phyloP scores from a whole-genome alignment of 2,329 filamentous ascomycete genomes.

The Fusarium oxysporum region DNA sequence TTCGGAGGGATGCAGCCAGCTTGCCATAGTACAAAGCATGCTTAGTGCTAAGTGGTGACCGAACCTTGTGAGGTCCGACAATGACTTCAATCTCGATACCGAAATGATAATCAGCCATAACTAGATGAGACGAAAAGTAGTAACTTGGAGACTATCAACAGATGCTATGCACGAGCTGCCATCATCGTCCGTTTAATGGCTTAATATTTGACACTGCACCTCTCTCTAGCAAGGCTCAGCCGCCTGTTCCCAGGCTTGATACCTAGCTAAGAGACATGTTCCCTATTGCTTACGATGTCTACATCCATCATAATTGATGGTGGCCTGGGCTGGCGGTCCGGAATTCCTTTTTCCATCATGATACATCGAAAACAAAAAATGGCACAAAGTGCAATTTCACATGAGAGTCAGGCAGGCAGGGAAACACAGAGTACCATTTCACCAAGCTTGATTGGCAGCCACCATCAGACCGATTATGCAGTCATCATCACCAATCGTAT shows the following conservation, averaged over 20 bases:
- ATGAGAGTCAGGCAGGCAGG: not conserved
- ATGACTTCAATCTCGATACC: not conserved
- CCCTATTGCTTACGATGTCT: not conserved
- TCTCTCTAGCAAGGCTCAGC: not conserved
- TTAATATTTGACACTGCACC: not conserved
- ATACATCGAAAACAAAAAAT: not conserved
- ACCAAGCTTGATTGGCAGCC: accelerated
- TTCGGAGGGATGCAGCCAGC: not conserved
- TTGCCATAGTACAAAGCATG: not conserved
- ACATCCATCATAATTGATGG: not conserved
- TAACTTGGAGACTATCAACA: not conserved
- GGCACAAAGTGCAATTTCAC: not conserved
- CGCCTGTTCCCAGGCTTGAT: too few species aligned
- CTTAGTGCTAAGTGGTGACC: not conserved
- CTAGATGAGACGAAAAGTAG: not conserved
- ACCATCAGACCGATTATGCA: not conserved
- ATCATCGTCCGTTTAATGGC: not conserved
- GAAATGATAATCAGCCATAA: not conserved
- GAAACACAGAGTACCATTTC: not conserved
- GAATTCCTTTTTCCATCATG: not conserved
- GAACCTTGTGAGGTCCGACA: not conserved
- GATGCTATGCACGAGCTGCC: not conserved
- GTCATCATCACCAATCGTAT: not conserved
- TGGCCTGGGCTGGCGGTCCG: not conserved
- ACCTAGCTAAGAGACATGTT: too few species aligned